Base-by-base conservation (phyloP, 352 stramenopile genomes). In the Globisporangium irregulare region DNA sequence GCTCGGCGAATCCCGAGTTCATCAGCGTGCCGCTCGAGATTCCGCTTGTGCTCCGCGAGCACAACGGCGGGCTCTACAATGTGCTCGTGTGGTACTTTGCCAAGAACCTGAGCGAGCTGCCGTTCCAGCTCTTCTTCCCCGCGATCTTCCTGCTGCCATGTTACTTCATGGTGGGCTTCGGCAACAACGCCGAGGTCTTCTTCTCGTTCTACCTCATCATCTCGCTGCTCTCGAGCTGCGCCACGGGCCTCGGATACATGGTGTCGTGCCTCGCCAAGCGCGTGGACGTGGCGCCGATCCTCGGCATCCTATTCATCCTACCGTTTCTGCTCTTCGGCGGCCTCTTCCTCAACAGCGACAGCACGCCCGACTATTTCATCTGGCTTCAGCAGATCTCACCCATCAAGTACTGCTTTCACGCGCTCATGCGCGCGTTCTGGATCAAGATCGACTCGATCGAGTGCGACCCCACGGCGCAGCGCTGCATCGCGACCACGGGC, bases 121-220 rank as follows among this genome's bases (percentile, higher is more conserved):
- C 68, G 27, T 72, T 73, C 51, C 75, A 79, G 64, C 46, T 82
- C 54, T 66, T 78, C 46, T 80, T 77, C 55, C 73, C 70, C 5
- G 50, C 68, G 22, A 56, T 79, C 36, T 79, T 77, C 63, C 43
- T 81, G 22, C 3, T 77, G 34, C 72, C 68, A 27, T 68, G 66
- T 64, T 82, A 80, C 71, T 82, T 80, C 60, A 73, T 82, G 68
- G 58, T 82, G 10, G 76, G 76, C 59, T 79, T 80, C 64, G 71
- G 73, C 4, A 27, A 73, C 50, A 51, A 76, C 57, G 73, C 75
- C 14, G 62, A 60, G 57, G n/a, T 79, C 7, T 82, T 79, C 66
- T 77, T 79, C 60, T 71, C 59, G 20, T 76, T 81, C 46, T 71
- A 74, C 25, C 57, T 81, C 24, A 46, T 73, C 69, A 70, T 79